Evolutionary conservation across 2,329 filamentous ascomycete species (phyloP).

Genomic region (Colletotrichum sp.): DNA sequence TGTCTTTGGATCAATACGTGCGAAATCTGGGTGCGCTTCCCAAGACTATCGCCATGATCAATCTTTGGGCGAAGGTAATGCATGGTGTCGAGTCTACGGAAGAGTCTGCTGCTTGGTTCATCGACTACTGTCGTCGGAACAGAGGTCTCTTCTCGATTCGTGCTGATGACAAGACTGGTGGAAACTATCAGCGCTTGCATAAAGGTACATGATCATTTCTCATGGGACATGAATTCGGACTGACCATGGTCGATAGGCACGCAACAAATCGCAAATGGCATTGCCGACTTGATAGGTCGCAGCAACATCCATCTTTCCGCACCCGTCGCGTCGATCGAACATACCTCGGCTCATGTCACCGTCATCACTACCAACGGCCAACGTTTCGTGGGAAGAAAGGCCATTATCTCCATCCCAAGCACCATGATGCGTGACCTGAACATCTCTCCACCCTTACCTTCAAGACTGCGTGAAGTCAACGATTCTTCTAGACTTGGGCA

Average conservation of each 20-base stretch:
- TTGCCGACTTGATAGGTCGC: conserved; percentile 29
- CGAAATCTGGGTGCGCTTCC: conserved; percentile 32
- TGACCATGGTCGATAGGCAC: conserved; percentile 17
- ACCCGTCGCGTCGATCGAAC: conserved; percentile 28
- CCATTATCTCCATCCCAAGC: conserved; percentile 54
- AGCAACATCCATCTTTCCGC: conserved; percentile 21
- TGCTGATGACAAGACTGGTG: conserved; percentile 37
- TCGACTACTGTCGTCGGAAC: conserved; percentile 41
- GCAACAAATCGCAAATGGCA: conserved; percentile 27
- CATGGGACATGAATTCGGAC: neutral
- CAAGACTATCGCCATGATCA: conserved; percentile 36
- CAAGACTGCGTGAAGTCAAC: conserved; percentile 36
- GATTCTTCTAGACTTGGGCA: conserved; percentile 42
- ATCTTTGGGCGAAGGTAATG: conserved; percentile 41
- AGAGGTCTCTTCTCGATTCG: conserved; percentile 36
- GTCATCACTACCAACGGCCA: conserved; percentile 27
- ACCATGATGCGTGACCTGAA: conserved; percentile 49
- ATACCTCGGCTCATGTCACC: conserved; percentile 13
- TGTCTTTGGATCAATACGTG: conserved; percentile 39
- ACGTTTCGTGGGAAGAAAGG: conserved; percentile 37
- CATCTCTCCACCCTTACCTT: conserved; percentile 50
- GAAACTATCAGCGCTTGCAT: conserved; percentile 37
- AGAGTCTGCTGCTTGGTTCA: conserved; percentile 39
- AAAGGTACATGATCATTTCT: conserved; percentile 13
- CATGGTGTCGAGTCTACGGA: conserved; percentile 39